phyloP scores from a whole-genome alignment of 768 basidiomycete genomes.

The Mycena chlorophos region DNA sequence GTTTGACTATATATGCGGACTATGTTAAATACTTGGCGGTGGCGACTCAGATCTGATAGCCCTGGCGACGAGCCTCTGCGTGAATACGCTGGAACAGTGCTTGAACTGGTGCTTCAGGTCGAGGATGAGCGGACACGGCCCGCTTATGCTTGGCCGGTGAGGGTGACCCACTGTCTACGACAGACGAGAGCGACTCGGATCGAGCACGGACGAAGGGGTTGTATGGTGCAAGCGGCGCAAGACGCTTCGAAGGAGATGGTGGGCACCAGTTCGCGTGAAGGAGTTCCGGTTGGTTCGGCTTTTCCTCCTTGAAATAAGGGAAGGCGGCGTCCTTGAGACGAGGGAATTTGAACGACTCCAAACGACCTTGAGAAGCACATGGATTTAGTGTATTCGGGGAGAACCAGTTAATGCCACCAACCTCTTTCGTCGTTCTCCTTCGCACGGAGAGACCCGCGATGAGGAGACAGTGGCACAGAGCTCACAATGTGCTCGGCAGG shows the following conservation, averaged over 20 bases:
- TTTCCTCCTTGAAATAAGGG: background rate
- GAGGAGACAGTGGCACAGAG: background rate
- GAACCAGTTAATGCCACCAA: background rate
- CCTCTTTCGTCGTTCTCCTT: background rate
- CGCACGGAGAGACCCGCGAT: background rate
- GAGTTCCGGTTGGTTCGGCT: background rate
- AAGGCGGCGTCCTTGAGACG: no score
- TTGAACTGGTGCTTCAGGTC: background rate
- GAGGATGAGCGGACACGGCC: constrained; percentile 7
- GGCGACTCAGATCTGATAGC: background rate
- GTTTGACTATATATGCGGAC: no score
- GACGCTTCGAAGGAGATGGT: constrained; percentile 13
- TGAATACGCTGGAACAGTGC: background rate
- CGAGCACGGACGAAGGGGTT: constrained; percentile 28
- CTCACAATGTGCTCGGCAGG: background rate
- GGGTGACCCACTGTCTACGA: constrained; percentile 13
- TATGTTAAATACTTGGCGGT: no score
- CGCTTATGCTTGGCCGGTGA: constrained; percentile 7
- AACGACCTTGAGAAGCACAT: background rate
- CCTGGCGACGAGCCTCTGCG: background rate
- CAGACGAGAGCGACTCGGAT: constrained; percentile 31
- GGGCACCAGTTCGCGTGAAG: background rate
- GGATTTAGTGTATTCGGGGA: background rate
- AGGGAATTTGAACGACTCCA: background rate
- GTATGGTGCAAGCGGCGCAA: constrained; percentile 29